Conservation (phyloP, 257 asterid genomes). For the Lantana camara region DNA sequence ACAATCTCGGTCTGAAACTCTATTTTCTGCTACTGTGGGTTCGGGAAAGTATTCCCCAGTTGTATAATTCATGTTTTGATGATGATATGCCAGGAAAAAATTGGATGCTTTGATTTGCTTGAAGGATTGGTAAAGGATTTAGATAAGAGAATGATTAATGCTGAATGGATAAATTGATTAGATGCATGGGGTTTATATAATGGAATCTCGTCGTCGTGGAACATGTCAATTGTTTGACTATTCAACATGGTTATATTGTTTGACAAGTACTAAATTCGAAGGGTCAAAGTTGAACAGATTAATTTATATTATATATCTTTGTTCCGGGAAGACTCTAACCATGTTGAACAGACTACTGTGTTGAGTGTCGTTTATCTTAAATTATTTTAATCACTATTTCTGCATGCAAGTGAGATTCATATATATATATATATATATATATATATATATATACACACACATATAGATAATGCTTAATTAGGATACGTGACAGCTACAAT, state of each 20-base stretch:
- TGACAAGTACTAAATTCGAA: background rate
- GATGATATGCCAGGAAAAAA: background rate
- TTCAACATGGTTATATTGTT: background rate
- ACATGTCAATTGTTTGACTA: background rate
- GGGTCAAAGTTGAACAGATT: background rate
- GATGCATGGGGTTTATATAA: background rate
- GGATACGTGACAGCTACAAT: too few relatives aligned
- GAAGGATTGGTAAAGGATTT: too few relatives aligned
- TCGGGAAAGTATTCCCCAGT: background rate
- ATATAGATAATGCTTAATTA: too few relatives aligned
- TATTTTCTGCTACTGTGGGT: background rate
- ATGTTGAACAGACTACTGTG: too few relatives aligned
- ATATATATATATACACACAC: too few relatives aligned
- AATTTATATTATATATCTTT: background rate
- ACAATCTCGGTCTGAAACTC: too few relatives aligned
- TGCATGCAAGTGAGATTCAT: too few relatives aligned
- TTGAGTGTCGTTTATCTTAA: too few relatives aligned
- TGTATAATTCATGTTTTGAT: background rate
- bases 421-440: too few relatives aligned
- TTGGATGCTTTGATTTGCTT: background rate
- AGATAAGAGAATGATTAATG: background rate
- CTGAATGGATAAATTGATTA: background rate
- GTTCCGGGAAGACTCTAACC: background rate
- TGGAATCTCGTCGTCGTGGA: background rate
- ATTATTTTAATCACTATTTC: too few relatives aligned